A percentile compares a stretch with the other conserved stretches of the same genome.
phyloP scores from a whole-genome alignment of 441 rosid species.

The Breynia disticha region DNA sequence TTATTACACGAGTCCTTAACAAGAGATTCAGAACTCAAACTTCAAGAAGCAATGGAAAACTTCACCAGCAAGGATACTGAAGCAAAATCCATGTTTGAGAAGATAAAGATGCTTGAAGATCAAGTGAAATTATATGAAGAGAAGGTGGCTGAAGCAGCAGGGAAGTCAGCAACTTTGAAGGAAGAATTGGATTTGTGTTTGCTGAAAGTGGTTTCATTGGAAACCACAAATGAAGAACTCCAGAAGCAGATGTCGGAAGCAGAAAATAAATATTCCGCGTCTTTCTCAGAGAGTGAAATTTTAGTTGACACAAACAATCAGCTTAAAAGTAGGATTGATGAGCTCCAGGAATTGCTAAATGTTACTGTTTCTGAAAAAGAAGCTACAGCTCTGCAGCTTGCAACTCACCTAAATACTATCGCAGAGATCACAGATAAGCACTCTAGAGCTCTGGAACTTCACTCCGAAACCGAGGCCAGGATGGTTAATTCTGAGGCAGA shows the following conservation, averaged over 20 bases:
- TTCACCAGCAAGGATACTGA: constrained; percentile 49
- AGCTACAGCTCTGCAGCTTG: constrained; percentile 37
- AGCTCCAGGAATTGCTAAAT: constrained; percentile 57
- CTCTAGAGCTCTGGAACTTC: constrained; percentile 44
- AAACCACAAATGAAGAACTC: constrained; percentile 51
- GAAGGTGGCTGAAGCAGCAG: constrained; percentile 46
- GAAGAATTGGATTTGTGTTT: constrained; percentile 57
- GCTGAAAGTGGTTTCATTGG: constrained; percentile 44
- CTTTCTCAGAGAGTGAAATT: constrained; percentile 55
- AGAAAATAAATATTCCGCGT: constrained; percentile 47
- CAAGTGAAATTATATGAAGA: constrained; percentile 50
- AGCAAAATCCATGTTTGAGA: constrained; percentile 46
- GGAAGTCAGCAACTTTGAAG: constrained; percentile 42
- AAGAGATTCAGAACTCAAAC: constrained; percentile 50
- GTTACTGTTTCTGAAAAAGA: constrained; percentile 62
- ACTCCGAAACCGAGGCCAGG: constrained; percentile 38
- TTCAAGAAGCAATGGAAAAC: constrained; percentile 49
- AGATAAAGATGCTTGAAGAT: constrained; percentile 46
- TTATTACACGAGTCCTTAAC: constrained; percentile 41
- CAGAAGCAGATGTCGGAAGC: constrained; percentile 43
- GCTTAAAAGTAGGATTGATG: constrained; percentile 58
- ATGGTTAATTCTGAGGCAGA: constrained; percentile 31
- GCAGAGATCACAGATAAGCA: constrained; percentile 49
- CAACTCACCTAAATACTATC: constrained; percentile 36
- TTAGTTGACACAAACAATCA: constrained; percentile 70